A percentile compares a stretch with the other conserved stretches of the same genome.
Conservation (phyloP, 1,284 basidiomycete genomes). For the Neotropicomus parvogracilis region DNA sequence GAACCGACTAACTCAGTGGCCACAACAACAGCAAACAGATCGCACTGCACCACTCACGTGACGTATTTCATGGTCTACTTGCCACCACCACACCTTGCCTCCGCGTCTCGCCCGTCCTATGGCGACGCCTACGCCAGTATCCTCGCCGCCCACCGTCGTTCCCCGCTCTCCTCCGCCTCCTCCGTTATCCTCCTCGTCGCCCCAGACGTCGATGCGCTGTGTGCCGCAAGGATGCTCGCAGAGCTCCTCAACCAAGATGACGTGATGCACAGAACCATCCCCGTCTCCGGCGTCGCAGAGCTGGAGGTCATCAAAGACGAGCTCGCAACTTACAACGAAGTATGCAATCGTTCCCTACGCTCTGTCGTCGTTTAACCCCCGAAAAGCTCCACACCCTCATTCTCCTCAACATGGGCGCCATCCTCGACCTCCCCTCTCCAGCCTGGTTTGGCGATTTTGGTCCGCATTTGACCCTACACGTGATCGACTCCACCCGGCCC, state of each 20-base stretch:
- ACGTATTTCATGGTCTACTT: conserved; percentile 57
- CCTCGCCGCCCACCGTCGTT: conserved; percentile 67
- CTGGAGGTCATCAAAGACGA: conserved; percentile 67
- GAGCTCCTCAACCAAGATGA: conserved; percentile 91
- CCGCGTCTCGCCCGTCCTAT: conserved; percentile 60
- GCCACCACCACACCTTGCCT: conserved; percentile 62
- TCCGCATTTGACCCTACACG: conserved; percentile 68
- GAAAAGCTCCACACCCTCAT: conserved; percentile 85
- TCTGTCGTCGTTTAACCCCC: conserved; percentile 4
- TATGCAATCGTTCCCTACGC: conserved; percentile 35
- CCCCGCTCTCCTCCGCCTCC: conserved; percentile 71
- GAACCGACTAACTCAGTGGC: conserved; percentile 16
- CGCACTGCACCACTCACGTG: conserved; percentile 24
- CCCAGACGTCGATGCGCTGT: conserved; percentile 87
- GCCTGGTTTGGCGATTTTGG: conserved; percentile 75
- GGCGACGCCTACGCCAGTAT: conserved; percentile 79
- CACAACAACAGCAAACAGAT: conserved; percentile 25
- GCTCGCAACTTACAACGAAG: conserved; percentile 66
- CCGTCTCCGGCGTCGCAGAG: conserved; percentile 84
- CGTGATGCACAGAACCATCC: conserved; percentile 85
- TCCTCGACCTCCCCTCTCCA: conserved; percentile 74
- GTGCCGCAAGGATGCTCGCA: conserved; percentile 87
- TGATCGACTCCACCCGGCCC: conserved; percentile 93
- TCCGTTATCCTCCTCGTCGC: conserved; percentile 84
- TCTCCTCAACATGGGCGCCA: conserved; percentile 88